Evolutionary conservation across 140 eudicot genomes (phyloP), one percentile per base, ranked within the genome.

Genomic region (Oenanthe javanica): DNA sequence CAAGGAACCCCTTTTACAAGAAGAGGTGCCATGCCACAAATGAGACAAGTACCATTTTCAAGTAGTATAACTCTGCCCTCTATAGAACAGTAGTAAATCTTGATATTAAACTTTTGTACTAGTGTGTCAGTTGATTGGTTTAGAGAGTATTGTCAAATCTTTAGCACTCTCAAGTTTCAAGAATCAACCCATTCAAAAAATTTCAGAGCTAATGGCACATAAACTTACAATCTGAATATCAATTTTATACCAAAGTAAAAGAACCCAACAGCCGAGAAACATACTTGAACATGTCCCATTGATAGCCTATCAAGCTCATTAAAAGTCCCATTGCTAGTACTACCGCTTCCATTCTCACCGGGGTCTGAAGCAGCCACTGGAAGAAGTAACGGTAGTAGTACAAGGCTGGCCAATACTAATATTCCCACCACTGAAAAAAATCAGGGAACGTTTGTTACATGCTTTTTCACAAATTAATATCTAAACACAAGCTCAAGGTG

Each of bases 241-340:
- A 74, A 74, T 47, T 46, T 18, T 21, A 0, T 9, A 61, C 0
- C 4, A 49, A 25, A 63, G 43, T 31, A 18, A 48, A 80, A 76
- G 48, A 36, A 13, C 52, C 23, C 82, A 76, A 38, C 49, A 40
- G 81, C 43, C 25, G 52, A 16, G 45, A 21, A 76, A 82, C 92
- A 90, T 75, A 94, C 98, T 79, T 85, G 86, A 80, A 95, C 47
- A 81, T 92, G 92, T 45, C 90, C 99, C 97, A 95, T 95, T 43
- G 99, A 85, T 50, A 92, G 86, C 80, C 79, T 92, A 89, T 94
- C 99, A 50, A 94, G 92, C 25, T 90, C 91, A 6, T 75, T 72
- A 80, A 92, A 92, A 67, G 96, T 82, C 49, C 89, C 93, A 43
- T 88, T 82, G 87, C 96, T 91, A 6, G 91, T 89, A 3, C 91